Evolutionary conservation across 179 eudicot genomes (phyloP), one percentile per base, ranked within the genome.

Genomic region (Beta lomatogona): DNA sequence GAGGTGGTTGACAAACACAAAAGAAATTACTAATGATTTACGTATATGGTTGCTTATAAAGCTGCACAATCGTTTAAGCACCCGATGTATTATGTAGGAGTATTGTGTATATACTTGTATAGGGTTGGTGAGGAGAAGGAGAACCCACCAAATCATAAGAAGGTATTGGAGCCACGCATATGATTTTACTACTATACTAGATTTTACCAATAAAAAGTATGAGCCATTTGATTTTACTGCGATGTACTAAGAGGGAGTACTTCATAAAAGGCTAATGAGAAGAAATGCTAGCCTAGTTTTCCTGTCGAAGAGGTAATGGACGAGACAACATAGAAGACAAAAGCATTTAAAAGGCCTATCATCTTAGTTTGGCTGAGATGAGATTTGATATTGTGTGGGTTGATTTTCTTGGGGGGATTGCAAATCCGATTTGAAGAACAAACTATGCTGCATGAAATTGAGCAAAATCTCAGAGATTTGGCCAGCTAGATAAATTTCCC

Each of bases 311-410:
- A 57, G 53, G n/a, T 57, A 75, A 44, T n/a, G 45, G 48, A 31
- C 18, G 9, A 44, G 31, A 36, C 61, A 78, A 41, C 15, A 54
- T 21, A 68, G 58, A 79, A 79, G 82, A 79, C 77, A 71, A 79
- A 67, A 13, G 0, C 57, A 69, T 57, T 69, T 70, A 79, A 79
- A 28, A 66, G 53, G 10, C 41, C 58, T 61, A 15, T 25, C 63
- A 14, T 28, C 45, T 73, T 16, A 52, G 55, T 54, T 28, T 71
- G 73, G 53, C 21, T 15, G n/a, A n/a, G n/a, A n/a, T n/a, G 15
- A 8, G 73, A 58, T 58, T 36, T 75, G 25, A 75, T 58, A 41
- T 58, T 73, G 65, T 76, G 69, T 76, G 64, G 77, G 19, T 22
- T 45, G 18, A 41, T n/a, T 59, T n/a, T 41, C 48, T 41, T 41